Evolutionary conservation across 805 yeast species (phyloP).

Genomic region (Starmerella floris): DNA sequence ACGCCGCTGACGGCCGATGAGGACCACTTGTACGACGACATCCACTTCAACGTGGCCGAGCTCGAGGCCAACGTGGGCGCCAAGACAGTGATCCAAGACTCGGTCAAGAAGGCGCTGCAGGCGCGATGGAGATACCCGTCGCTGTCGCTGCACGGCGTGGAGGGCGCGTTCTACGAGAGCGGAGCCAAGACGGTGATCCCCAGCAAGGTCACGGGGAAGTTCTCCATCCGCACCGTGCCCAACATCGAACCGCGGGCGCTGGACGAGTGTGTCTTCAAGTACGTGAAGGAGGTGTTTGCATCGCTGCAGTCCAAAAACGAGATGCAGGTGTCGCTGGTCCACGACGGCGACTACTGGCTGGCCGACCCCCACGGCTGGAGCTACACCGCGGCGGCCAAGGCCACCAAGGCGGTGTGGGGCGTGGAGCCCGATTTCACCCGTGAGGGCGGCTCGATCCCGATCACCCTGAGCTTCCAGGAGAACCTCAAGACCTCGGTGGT

Average conservation of each 20-base stretch:
- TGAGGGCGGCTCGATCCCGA: constrained; percentile 98
- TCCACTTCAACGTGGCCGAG: constrained; percentile 74
- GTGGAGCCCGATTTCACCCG: constrained; percentile 93
- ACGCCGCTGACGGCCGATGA: constrained; percentile 83
- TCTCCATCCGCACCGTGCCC: constrained; percentile 95
- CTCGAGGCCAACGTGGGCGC: constrained; percentile 84
- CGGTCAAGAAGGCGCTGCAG: constrained; percentile 77
- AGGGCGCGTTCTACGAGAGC: constrained; percentile 87
- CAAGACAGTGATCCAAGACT: constrained; percentile 60
- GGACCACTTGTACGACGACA: constrained; percentile 61
- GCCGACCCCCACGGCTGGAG: constrained; percentile 85
- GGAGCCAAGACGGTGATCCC: constrained; percentile 99
- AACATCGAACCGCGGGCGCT: constrained; percentile 70
- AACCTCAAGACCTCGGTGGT: constrained; percentile 73
- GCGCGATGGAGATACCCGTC: constrained; percentile 99
- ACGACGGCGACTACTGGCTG: constrained; percentile 95
- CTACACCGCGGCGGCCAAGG: constrained; percentile 86
- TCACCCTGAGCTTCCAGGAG: constrained; percentile 85
- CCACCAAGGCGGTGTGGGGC: constrained; percentile 89
- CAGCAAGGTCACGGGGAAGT: constrained; percentile 84
- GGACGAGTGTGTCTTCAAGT: constrained; percentile 61
- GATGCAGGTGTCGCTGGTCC: constrained; percentile 59
- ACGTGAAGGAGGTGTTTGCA: constrained; percentile 52
- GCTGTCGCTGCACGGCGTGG: constrained; percentile 88
- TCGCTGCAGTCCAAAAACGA: constrained; percentile 66